phyloP scores from a whole-genome alignment of 306 rosid species.

The Lathyrus tuberosus region DNA sequence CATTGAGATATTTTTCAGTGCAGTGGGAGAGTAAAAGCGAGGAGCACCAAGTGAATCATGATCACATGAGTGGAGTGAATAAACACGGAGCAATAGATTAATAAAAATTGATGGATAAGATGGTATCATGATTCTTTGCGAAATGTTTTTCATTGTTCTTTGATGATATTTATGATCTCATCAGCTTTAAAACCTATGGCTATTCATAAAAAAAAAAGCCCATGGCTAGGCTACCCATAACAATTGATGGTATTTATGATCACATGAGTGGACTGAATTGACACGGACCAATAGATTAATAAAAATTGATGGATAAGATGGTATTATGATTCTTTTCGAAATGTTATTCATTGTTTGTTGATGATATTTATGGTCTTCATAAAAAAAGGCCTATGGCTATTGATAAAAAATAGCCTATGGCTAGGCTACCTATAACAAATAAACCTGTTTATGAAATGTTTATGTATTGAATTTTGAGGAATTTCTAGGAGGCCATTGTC shows the following conservation, averaged over 20 bases:
- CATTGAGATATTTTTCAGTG: background rate
- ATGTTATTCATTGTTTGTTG: slow-evolving; percentile 10
- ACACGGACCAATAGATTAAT: background rate
- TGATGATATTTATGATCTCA: slow-evolving; percentile 1
- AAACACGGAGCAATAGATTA: background rate
- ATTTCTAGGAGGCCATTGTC: slow-evolving; percentile 10
- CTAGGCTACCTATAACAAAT: background rate
- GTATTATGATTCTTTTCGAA: background rate
- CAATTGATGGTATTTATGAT: background rate
- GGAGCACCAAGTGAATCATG: background rate
- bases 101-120: background rate
- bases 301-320: background rate
- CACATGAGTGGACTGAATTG: background rate
- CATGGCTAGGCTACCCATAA: too few species aligned
- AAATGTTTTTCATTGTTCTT: slow-evolving; percentile 5
- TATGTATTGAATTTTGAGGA: slow-evolving; percentile 20
- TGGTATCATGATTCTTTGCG: background rate
- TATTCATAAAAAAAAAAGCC: too few species aligned
- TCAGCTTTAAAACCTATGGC: slow-evolving; percentile 8
- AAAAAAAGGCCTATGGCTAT: background rate
- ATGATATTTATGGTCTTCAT: background rate
- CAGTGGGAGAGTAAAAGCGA: background rate
- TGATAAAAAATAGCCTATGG: too few species aligned
- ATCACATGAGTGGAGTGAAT: background rate
- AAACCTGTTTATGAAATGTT: background rate